Percentiles rank a stretch among this genome's conserved stretches.
Conservation (phyloP, 2,329 filamentous ascomycete species). For the Knoxdaviesia capensis region DNA sequence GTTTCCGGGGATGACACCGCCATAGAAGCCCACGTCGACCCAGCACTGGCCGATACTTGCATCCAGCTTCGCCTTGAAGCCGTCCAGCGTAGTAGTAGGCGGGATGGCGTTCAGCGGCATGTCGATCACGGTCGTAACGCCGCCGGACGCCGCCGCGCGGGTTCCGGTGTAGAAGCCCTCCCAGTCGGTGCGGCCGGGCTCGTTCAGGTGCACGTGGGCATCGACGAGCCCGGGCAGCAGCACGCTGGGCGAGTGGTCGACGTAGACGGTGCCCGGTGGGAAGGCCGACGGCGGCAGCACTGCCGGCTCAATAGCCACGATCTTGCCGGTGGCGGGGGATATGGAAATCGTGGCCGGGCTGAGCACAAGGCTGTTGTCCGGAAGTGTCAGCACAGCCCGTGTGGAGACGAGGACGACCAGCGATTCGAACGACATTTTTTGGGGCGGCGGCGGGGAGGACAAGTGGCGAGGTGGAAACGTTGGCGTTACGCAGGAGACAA, state of each 20-base stretch:
- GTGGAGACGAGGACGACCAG: constrained; percentile 55
- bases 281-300: constrained; percentile 62
- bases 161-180: constrained; percentile 95
- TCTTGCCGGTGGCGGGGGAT: constrained; percentile 64
- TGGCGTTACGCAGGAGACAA: constrained; percentile 1
- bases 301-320: constrained; percentile 51
- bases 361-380: constrained; percentile 37
- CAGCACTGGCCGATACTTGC: constrained; percentile 80
- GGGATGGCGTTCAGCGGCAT: constrained; percentile 97
- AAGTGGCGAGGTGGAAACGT: background rate
- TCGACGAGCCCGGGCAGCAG: constrained; percentile 85
- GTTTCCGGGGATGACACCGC: constrained; percentile 85
- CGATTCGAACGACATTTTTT: background rate
- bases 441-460: background rate
- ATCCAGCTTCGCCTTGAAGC: constrained; percentile 65
- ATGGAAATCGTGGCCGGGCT: constrained; percentile 70
- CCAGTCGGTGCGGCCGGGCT: constrained; percentile 94
- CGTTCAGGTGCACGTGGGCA: constrained; percentile 93
- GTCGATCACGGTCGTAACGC: constrained; percentile 90
- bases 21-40: constrained; percentile 98
- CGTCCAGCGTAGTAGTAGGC: constrained; percentile 73
- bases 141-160: constrained; percentile 79
- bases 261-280: constrained; percentile 50
- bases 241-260: constrained; percentile 67
- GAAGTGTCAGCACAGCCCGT: constrained; percentile 58